Evolutionary conservation across 192 early-diverging fungal genomes (phyloP), one percentile per base, ranked within the genome.

Genomic region (Umbelopsis ramanniana): DNA sequence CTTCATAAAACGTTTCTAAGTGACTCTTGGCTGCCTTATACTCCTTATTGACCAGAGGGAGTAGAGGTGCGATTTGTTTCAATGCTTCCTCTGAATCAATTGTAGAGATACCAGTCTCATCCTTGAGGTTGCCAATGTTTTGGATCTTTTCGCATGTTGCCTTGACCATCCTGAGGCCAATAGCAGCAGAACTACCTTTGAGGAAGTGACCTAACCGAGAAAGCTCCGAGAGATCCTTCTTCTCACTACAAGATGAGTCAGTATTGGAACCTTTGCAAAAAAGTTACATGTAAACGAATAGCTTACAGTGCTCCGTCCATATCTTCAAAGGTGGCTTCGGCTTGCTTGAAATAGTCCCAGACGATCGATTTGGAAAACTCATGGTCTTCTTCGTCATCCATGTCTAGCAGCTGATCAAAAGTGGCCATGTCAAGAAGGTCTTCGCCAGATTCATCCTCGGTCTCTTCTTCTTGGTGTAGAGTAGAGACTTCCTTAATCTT

Each of bases 321-420:
- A 15, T 89, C 84, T 5, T 74, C 77, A 80, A 97, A 93, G 10
- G 93, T 95, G 15, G 79, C 71, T 54, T 88, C 87, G 4, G 95
- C 94, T 74, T 97, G 96, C 50, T 95, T 87, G 76, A 93, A 94
- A 74, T 93, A 96, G 76, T 94, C 87, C 52, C 76, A 72, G 2
- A 95, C 91, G 40, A 96, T 87, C 29, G 87, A 88, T 63, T 85
- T 85, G 66, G 90, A 93, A 74, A 97, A 93, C 52, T 84, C 86
- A 74, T 86, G 83, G 12, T 95, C 94, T 50, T 92, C 92, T 38
- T 94, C 94, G 55, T 95, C 94, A 78, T 97, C 96, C 94, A 97
- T 95, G 24, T 94, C 91, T 47, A 96, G 73, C 45, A 97, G 80
- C 80, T 96, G 94, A 71, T 95, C 90, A 82, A 97, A 96, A n/a